A percentile compares a stretch with the other conserved stretches of the same genome.
Evolutionary conservation across 352 stramenopile species (phyloP).

Genomic region (Globisporangium acanthophoron): DNA sequence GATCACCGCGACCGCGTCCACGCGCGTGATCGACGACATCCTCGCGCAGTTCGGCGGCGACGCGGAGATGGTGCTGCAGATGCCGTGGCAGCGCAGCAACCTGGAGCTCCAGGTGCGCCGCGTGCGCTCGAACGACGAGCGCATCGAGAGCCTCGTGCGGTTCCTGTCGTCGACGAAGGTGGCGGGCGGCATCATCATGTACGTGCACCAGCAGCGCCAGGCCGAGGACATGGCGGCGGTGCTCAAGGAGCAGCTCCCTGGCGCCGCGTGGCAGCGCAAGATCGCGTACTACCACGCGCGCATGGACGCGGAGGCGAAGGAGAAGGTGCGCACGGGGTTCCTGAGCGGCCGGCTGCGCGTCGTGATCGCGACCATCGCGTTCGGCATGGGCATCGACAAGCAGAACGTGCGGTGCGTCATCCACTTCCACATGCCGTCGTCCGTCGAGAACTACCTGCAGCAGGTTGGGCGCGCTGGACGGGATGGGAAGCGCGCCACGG

Average conservation of each 20-base stretch:
- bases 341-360: constrained; percentile 83
- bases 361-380: constrained; percentile 96
- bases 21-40: constrained; percentile 69
- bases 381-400: constrained; percentile 99
- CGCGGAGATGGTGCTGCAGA: constrained; percentile 43
- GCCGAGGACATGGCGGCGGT: constrained; percentile 62
- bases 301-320: constrained; percentile 74
- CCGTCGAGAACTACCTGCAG: constrained; percentile 98
- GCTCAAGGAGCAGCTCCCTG: constrained; percentile 50
- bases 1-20: constrained; percentile 91
- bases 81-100: constrained; percentile 74
- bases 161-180: constrained; percentile 22
- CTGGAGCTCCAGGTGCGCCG: constrained; percentile 48
- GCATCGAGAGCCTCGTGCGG: constrained; percentile 30
- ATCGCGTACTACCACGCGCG: constrained; percentile 92
- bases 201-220: constrained; percentile 79
- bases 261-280: constrained; percentile 25
- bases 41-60: constrained; percentile 37
- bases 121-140: constrained; percentile 54
- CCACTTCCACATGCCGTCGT: constrained; percentile 95
- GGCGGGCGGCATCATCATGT: constrained; percentile 67
- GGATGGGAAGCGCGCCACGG: constrained; percentile 84
- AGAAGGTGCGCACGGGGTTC: constrained; percentile 84
- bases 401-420: constrained; percentile 96
- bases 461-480: constrained; percentile 94